Conservation (phyloP, 1,284 basidiomycete species). For the Polyporus tsugae region DNA sequence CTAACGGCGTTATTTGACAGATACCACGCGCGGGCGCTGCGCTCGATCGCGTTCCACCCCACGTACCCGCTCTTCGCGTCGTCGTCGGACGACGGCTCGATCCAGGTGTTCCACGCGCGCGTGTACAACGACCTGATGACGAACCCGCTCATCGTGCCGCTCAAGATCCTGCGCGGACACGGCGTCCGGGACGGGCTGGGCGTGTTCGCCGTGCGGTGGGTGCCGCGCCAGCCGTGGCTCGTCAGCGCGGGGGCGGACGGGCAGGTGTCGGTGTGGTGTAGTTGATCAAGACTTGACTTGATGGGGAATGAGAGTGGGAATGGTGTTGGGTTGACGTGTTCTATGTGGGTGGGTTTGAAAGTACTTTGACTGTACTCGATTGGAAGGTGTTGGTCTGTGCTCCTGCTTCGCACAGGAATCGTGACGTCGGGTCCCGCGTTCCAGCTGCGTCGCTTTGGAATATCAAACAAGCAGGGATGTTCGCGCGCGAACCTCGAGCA, state of each 20-base stretch:
- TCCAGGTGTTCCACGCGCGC: constrained; percentile 96
- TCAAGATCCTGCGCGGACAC: constrained; percentile 96
- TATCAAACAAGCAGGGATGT: neutral
- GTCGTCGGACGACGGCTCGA: constrained; percentile 95
- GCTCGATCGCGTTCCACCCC: constrained; percentile 93
- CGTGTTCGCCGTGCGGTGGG: constrained; percentile 92
- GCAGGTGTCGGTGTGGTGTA: constrained; percentile 88
- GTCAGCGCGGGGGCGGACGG: constrained; percentile 95
- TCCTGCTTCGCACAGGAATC: neutral
- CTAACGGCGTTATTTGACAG: constrained; percentile 48
- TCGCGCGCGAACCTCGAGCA: neutral
- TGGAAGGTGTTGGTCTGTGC: neutral
- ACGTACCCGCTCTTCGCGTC: constrained; percentile 95
- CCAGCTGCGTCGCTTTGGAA: neutral
- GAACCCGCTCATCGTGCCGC: constrained; percentile 95
- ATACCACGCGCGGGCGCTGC: constrained; percentile 94
- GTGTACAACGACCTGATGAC: constrained; percentile 96
- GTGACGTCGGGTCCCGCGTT: neutral
- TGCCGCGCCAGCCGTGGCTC: constrained; percentile 91
- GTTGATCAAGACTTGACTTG: constrained; percentile 46
- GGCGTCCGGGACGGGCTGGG: constrained; percentile 86
- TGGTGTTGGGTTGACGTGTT: constrained; percentile 1
- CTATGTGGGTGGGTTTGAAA: neutral
- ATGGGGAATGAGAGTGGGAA: neutral
- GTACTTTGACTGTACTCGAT: neutral